Conservation (phyloP, 352 stramenopile genomes). For the Phytopythium ostracodes region DNA sequence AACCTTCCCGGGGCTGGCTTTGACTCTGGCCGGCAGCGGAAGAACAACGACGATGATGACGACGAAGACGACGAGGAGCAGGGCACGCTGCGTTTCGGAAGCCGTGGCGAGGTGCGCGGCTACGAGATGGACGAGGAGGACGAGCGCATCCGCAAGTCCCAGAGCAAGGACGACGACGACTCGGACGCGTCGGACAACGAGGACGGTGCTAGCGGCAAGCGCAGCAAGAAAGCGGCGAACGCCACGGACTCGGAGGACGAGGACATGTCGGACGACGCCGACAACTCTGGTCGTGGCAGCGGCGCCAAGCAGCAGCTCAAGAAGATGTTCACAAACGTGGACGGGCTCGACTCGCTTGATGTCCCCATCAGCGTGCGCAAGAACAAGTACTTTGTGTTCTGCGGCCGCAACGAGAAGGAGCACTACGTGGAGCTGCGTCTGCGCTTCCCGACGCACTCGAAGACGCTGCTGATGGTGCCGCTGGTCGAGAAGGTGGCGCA, state of each 20-base stretch:
- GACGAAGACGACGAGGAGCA: constrained; percentile 87
- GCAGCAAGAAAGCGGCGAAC: constrained; percentile 34
- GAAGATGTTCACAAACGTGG: constrained; percentile 28
- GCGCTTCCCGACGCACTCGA: constrained; percentile 85
- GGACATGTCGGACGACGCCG: constrained; percentile 31
- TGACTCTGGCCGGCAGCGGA: constrained; percentile 43
- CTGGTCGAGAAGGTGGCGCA: constrained; percentile 84
- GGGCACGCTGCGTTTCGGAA: constrained; percentile 82
- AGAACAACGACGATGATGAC: constrained; percentile 63
- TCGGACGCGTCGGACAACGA: constrained; percentile 45
- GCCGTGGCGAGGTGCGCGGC: constrained; percentile 70
- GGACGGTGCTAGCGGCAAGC: constrained; percentile 22
- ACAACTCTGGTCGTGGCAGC: not conserved
- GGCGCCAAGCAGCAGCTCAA: constrained; percentile 24
- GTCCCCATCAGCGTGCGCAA: constrained; percentile 77
- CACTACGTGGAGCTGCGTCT: constrained; percentile 84
- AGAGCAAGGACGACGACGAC: constrained; percentile 55
- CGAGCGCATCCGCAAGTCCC: constrained; percentile 67
- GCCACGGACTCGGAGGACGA: constrained; percentile 22
- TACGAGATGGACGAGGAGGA: constrained; percentile 96
- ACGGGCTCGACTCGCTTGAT: constrained; percentile 69
- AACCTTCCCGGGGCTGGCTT: constrained; percentile 19
- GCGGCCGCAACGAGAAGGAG: constrained; percentile 69
- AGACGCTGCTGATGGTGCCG: constrained; percentile 87
- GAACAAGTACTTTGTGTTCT: constrained; percentile 86